These are phyloP conservation scores for Scedosporium apiospermum DNA, from an alignment of 2,329 filamentous ascomycete species.

Conservation along the genomic window DNA sequence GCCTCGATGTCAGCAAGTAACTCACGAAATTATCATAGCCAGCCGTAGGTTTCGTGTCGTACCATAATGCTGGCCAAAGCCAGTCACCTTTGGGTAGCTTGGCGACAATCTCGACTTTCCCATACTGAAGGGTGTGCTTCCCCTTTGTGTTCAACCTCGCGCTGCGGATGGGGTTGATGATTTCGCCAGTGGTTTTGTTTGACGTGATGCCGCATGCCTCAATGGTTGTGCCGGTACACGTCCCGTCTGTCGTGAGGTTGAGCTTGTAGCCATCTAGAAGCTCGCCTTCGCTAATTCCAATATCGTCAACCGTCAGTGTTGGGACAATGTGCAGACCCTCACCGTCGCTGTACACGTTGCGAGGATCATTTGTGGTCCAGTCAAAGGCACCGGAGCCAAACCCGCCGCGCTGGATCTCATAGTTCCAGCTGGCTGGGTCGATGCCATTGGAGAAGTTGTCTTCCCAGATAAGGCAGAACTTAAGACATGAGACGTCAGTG, in stretches of 20 bases:
- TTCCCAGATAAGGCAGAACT: conserved; percentile 60
- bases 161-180: conserved; percentile 66
- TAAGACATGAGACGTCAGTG: conserved; percentile 33
- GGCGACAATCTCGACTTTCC: conserved; percentile 70
- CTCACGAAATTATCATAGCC: conserved; percentile 13
- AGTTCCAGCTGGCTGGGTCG: conserved; percentile 56
- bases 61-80: conserved; percentile 83
- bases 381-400: conserved; percentile 77
- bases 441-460: conserved; percentile 50
- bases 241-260: conserved; percentile 55
- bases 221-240: conserved; percentile 49
- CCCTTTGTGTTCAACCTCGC: conserved; percentile 73
- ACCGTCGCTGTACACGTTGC: conserved; percentile 65
- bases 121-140: conserved; percentile 67
- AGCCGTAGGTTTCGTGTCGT: conserved; percentile 23
- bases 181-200: conserved; percentile 62
- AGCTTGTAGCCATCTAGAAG: conserved; percentile 59
- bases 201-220: conserved; percentile 48
- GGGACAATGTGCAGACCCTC: conserved; percentile 66
- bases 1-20: conserved; percentile 11
- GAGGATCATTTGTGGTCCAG: conserved; percentile 58
- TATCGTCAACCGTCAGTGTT: conserved; percentile 43
- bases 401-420: conserved; percentile 65
- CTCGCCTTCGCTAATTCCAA: conserved; percentile 27
- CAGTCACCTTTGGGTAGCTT: conserved; percentile 71